phyloP scores from a whole-genome alignment of 2,329 filamentous ascomycete genomes.

The Colletotrichum sp. region DNA sequence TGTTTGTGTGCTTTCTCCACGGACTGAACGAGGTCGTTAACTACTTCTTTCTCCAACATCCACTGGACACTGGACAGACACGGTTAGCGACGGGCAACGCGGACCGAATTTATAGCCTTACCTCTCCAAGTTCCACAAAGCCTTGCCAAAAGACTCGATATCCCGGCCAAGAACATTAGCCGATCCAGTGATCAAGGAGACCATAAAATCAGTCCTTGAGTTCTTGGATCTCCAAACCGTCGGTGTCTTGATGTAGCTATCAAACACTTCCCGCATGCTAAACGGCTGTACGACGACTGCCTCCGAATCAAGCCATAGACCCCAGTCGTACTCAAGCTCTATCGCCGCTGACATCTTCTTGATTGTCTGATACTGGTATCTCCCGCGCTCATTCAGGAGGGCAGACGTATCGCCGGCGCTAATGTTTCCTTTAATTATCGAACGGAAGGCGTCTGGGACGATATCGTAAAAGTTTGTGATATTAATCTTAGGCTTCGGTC shows the following conservation, averaged over 20 bases:
- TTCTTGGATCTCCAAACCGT: conserved; percentile 1
- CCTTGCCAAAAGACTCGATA: background rate
- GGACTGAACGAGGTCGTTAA: background rate
- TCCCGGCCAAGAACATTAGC: background rate
- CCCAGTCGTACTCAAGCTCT: conserved; percentile 6
- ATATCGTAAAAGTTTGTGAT: conserved; percentile 10
- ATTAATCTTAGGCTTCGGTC: background rate
- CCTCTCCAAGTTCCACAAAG: conserved; percentile 4
- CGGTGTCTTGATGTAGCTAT: background rate
- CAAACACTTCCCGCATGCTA: background rate
- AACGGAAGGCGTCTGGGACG: background rate
- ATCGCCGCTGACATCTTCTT: conserved; percentile 7
- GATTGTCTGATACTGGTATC: conserved; percentile 7
- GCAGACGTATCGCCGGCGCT: background rate
- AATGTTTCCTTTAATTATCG: background rate
- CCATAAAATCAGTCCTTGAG: background rate
- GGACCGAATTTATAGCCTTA: background rate
- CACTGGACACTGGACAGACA: background rate
- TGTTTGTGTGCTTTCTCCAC: background rate
- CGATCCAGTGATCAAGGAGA: background rate
- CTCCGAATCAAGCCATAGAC: conserved; percentile 7
- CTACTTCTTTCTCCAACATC: background rate
- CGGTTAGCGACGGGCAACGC: background rate
- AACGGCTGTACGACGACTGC: conserved; percentile 8
- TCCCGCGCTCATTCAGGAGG: background rate